phyloP scores from a whole-genome alignment of 2,329 filamentous ascomycete genomes.

The Exophiala mesophila region DNA sequence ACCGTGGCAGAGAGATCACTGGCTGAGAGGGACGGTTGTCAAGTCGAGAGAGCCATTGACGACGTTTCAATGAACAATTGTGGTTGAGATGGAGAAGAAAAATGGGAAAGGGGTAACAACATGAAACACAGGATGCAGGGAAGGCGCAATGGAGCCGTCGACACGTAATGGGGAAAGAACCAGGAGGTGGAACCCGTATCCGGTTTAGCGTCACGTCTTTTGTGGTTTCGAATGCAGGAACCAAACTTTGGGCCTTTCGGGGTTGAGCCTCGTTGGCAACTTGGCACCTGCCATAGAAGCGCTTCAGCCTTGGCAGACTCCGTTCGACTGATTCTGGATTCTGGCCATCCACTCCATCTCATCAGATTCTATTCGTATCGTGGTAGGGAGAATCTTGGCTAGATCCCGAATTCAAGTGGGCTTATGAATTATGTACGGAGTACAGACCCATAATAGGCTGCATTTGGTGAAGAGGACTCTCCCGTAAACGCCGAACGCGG shows the following conservation, averaged over 20 bases:
- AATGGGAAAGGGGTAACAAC: constrained; percentile 7
- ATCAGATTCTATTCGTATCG: too few relatives aligned
- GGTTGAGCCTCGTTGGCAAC: not conserved
- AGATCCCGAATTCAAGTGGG: too few relatives aligned
- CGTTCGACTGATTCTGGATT: too few relatives aligned
- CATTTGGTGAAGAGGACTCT: too few relatives aligned
- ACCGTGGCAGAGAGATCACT: constrained; percentile 12
- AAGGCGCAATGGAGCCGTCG: not conserved
- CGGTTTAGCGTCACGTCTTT: not conserved
- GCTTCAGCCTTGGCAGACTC: not conserved
- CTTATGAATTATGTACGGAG: too few relatives aligned
- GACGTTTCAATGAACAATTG: constrained; percentile 1
- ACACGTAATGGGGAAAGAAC: too few relatives aligned
- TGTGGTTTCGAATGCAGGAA: not conserved
- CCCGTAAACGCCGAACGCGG: too few relatives aligned
- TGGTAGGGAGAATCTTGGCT: too few relatives aligned
- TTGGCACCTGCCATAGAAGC: too few relatives aligned
- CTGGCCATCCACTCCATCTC: too few relatives aligned
- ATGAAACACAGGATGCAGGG: constrained; percentile 18
- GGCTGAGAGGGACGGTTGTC: constrained; percentile 13
- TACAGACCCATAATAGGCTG: too few relatives aligned
- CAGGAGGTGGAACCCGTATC: too few relatives aligned
- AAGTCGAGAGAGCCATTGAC: not conserved
- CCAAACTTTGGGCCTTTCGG: not conserved
- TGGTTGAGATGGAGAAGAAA: constrained; percentile 14